phyloP scores from a whole-genome alignment of 2,329 filamentous ascomycete species.

The Botrytis cinerea region DNA sequence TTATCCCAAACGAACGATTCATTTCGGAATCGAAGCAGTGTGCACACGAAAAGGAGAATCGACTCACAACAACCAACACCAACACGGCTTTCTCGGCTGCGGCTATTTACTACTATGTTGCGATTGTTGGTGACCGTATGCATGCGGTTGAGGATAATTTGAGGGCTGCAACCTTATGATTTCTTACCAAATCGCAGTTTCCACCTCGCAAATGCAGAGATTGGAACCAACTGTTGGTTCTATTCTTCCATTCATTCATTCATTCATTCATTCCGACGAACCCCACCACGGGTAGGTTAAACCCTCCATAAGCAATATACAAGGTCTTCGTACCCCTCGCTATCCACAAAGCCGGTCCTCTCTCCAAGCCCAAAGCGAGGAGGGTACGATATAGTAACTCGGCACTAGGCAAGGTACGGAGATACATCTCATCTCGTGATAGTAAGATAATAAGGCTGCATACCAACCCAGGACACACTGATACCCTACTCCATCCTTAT shows the following conservation, averaged over 20 bases:
- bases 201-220: not conserved
- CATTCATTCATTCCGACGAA: accelerated
- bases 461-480: not conserved
- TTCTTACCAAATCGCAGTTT: not conserved
- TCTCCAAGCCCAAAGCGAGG: not conserved
- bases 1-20: not conserved
- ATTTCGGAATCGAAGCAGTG: not conserved
- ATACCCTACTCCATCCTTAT: too few species aligned
- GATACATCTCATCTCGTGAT: not conserved
- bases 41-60: not conserved
- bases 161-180: not conserved
- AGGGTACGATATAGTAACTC: too few species aligned
- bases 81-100: not conserved
- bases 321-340: not conserved
- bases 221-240: not conserved
- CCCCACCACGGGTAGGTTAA: not conserved
- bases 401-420: not conserved
- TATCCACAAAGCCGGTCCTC: not conserved
- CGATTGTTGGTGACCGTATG: not conserved
- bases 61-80: not conserved
- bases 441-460: not conserved
- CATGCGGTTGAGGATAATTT: not conserved
- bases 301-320: not conserved
- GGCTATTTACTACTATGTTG: not conserved
- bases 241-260: not conserved